phyloP scores from a whole-genome alignment of 2,329 filamentous ascomycete genomes.

The Ustilaginoidea virens region DNA sequence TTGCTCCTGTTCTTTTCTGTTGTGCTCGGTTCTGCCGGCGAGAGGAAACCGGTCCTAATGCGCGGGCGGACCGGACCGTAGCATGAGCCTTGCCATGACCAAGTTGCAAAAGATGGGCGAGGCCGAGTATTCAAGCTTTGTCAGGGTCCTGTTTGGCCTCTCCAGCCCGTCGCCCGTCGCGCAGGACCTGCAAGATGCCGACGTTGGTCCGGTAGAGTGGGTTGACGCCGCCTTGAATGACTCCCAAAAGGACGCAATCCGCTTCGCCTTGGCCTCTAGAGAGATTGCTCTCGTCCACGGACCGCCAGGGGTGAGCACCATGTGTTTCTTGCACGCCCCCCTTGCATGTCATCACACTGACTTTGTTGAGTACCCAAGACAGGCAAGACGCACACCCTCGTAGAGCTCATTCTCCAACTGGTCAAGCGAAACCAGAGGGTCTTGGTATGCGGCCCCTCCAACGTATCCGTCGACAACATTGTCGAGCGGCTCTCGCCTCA shows the following conservation, averaged over 20 bases:
- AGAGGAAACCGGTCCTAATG: too few relatives aligned
- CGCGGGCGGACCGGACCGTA: slow-evolving; percentile 13
- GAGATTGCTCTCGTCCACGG: slow-evolving; percentile 89
- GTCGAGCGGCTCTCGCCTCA: slow-evolving; percentile 79
- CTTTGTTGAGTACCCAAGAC: slow-evolving; percentile 34
- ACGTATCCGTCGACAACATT: slow-evolving; percentile 96
- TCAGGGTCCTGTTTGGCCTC: slow-evolving; percentile 47
- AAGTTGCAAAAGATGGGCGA: slow-evolving; percentile 41
- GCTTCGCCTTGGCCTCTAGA: slow-evolving; percentile 69
- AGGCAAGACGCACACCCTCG: slow-evolving; percentile 90
- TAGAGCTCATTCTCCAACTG: slow-evolving; percentile 89
- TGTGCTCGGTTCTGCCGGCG: too few relatives aligned
- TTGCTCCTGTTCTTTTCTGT: too few relatives aligned
- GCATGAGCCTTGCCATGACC: slow-evolving; percentile 50
- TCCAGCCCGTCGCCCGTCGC: slow-evolving; percentile 34
- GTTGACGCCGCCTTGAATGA: slow-evolving; percentile 47
- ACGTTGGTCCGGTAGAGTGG: slow-evolving; percentile 37
- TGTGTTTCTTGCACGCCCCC: slow-evolving; percentile 10
- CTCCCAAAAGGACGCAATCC: slow-evolving; percentile 51
- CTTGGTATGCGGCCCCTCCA: slow-evolving; percentile 90
- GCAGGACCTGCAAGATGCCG: slow-evolving; percentile 26
- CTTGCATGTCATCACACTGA: slow-evolving; percentile 2
- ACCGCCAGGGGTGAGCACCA: slow-evolving; percentile 54
- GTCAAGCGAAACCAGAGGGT: slow-evolving; percentile 58
- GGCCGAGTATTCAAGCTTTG: slow-evolving; percentile 41